Conservation (phyloP, 139 green algal species). For the Volvox africanus region DNA sequence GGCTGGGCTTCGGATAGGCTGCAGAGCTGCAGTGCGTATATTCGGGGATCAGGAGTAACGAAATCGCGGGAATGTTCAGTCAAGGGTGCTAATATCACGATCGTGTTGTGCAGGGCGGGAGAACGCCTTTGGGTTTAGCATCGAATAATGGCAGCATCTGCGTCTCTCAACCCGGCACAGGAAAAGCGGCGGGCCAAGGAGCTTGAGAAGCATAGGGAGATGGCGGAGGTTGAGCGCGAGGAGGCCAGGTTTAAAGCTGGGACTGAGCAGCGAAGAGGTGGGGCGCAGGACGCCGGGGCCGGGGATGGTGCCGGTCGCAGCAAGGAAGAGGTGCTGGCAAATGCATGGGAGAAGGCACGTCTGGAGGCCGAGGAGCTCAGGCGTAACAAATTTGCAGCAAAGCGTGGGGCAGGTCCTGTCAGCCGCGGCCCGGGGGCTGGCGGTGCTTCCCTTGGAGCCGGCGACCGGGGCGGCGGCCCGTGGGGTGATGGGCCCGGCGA, state of each 20-base stretch:
- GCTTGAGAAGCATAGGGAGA: slow-evolving; percentile 38
- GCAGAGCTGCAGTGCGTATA: too few relatives aligned
- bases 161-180: neutral
- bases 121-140: too few relatives aligned
- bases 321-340: slow-evolving; percentile 36
- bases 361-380: slow-evolving; percentile 49
- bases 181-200: slow-evolving; percentile 59
- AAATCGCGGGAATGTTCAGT: too few relatives aligned
- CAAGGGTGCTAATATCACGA: too few relatives aligned
- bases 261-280: neutral
- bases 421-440: neutral
- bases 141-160: too few relatives aligned
- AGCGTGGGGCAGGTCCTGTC: slow-evolving; percentile 1
- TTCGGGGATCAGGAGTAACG: too few relatives aligned
- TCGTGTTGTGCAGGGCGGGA: too few relatives aligned
- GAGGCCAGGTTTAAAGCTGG: slow-evolving; percentile 34
- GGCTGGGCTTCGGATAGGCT: too few relatives aligned
- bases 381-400: slow-evolving; percentile 44
- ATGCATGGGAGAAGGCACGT: slow-evolving; percentile 57
- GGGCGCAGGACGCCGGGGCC: neutral
- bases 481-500: neutral
- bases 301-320: neutral
- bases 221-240: slow-evolving; percentile 43
- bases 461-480: neutral
- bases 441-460: neutral